A percentile compares a stretch with the other conserved stretches of the same genome.
phyloP scores from a whole-genome alignment of 176 grass and related monocot species.

The Musa troglodytarum region DNA sequence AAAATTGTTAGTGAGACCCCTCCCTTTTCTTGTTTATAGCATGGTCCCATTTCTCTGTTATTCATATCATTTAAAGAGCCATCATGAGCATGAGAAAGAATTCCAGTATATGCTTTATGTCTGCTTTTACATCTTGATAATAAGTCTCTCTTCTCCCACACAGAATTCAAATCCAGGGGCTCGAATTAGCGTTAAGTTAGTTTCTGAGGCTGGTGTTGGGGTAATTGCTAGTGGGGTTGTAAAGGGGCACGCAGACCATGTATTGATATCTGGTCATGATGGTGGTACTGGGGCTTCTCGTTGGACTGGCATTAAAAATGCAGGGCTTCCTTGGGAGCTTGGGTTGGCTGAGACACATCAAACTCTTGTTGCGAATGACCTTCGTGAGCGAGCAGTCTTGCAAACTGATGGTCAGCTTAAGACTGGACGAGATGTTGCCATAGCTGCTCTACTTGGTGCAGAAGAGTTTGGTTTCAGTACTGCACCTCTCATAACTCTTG shows the following conservation, averaged over 20 bases:
- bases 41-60: not conserved
- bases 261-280: constrained; percentile 97
- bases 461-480: constrained; percentile 99
- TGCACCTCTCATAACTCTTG: constrained; percentile 92
- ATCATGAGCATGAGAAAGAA: not conserved
- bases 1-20: not conserved
- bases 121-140: not conserved
- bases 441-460: constrained; percentile 88
- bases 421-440: constrained; percentile 92
- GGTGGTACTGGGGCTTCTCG: constrained; percentile 95
- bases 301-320: constrained; percentile 99
- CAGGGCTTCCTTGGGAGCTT: constrained; percentile 99
- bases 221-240: constrained; percentile 94
- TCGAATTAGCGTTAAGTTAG: constrained; percentile 90
- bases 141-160: constrained; percentile 29
- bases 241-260: constrained; percentile 93
- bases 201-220: constrained; percentile 93
- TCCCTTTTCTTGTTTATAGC: not conserved
- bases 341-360: constrained; percentile 96
- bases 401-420: constrained; percentile 98
- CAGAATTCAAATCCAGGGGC: constrained; percentile 90
- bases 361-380: constrained; percentile 84
- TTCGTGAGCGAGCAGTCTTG: constrained; percentile 80
- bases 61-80: not conserved
- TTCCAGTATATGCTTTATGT: not conserved